Conservation (phyloP, 1,139 yeast genomes). For the Kurtzmaniella natalensis region DNA sequence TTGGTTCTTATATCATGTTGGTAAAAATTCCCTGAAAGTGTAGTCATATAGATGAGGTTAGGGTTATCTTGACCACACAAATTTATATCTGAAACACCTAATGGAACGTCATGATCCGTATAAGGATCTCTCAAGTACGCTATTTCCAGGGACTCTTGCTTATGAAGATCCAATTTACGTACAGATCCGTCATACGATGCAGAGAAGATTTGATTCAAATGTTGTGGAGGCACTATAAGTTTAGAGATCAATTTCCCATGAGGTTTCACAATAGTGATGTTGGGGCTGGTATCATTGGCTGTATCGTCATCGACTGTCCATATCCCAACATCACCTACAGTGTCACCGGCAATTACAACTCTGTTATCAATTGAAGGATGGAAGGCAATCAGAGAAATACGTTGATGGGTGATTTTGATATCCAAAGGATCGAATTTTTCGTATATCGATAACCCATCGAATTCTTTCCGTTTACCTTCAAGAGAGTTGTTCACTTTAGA, state of each 20-base stretch:
- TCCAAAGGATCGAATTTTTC: slow-evolving; percentile 64
- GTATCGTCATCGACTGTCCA: slow-evolving; percentile 64
- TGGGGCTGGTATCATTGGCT: slow-evolving; percentile 55
- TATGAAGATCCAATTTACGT: slow-evolving; percentile 62
- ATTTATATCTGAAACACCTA: slow-evolving; percentile 64
- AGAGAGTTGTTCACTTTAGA: slow-evolving; percentile 38
- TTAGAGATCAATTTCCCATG: slow-evolving; percentile 74
- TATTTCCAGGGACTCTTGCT: slow-evolving; percentile 55
- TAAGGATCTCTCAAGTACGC: slow-evolving; percentile 49
- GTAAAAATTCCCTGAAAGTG: slow-evolving; percentile 74
- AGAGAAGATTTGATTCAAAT: slow-evolving; percentile 56
- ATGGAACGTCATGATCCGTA: slow-evolving; percentile 26
- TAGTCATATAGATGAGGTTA: slow-evolving; percentile 64
- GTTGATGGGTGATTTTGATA: slow-evolving; percentile 63
- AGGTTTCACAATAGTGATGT: slow-evolving; percentile 53
- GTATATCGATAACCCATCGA: slow-evolving; percentile 47
- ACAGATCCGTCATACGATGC: slow-evolving; percentile 87
- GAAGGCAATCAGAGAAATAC: slow-evolving; percentile 70
- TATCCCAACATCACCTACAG: slow-evolving; percentile 77
- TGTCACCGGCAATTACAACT: slow-evolving; percentile 81
- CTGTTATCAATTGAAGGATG: slow-evolving; percentile 69
- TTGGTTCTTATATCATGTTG: slow-evolving; percentile 60
- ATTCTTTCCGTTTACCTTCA: slow-evolving; percentile 45
- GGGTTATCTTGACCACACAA: slow-evolving; percentile 39
- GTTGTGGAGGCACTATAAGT: slow-evolving; percentile 48